Evolutionary conservation across 2,329 filamentous ascomycete species (phyloP).

Genomic region (Fusarium papillatum): DNA sequence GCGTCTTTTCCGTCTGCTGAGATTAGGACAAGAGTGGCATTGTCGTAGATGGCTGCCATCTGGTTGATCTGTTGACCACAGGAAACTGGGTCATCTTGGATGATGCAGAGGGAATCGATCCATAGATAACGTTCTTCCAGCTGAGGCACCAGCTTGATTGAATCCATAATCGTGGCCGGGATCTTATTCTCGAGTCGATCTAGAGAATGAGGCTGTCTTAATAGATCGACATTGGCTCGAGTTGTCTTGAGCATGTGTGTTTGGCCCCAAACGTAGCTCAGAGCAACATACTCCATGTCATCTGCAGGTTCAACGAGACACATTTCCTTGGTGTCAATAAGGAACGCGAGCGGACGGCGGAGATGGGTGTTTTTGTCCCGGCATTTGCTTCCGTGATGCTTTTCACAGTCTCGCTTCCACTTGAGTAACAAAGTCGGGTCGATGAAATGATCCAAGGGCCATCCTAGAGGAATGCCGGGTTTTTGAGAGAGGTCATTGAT

Average conservation of each 20-base stretch:
- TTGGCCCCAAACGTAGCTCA: conserved; percentile 24
- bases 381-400: conserved; percentile 3
- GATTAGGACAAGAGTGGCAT: conserved; percentile 4
- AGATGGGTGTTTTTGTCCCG: neutral
- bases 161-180: conserved; percentile 1
- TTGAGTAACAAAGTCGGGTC: neutral
- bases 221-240: neutral
- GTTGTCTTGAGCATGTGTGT: neutral
- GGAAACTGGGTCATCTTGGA: conserved; percentile 14
- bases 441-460: neutral
- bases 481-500: neutral
- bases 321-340: conserved; percentile 7
- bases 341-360: neutral
- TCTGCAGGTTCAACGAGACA: conserved; percentile 5
- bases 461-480: neutral
- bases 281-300: neutral
- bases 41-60: conserved; percentile 18
- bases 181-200: neutral
- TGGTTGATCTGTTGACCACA: conserved; percentile 4
- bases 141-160: conserved; percentile 14
- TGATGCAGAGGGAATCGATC: conserved; percentile 21
- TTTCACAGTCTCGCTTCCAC: conserved; percentile 4
- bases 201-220: neutral
- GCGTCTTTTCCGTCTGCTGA: conserved; percentile 1
- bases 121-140: conserved; percentile 18